phyloP scores from a whole-genome alignment of 768 basidiomycete genomes.

The Suillus fuscotomentosus region DNA sequence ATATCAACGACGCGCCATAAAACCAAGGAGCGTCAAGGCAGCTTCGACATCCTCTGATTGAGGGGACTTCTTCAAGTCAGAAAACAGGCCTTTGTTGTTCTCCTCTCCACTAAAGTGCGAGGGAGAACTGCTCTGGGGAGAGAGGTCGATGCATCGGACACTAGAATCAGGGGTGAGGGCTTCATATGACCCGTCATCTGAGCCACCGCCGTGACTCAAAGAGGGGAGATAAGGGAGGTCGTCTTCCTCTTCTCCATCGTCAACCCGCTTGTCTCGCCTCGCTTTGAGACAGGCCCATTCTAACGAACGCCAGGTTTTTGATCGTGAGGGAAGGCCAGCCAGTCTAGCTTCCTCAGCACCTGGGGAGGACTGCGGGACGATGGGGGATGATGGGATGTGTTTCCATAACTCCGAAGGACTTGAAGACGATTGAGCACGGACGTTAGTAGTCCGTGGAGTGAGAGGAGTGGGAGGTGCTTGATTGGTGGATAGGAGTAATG shows the following conservation, averaged over 20 bases:
- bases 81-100: constrained; percentile 1
- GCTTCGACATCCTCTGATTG: constrained; percentile 36
- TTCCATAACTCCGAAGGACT: constrained; percentile 27
- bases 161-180: constrained; percentile 16
- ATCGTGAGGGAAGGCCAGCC: constrained; percentile 26
- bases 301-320: constrained; percentile 51
- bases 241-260: constrained; percentile 19
- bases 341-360: constrained; percentile 25
- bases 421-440: background rate
- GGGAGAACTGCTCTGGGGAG: constrained; percentile 8
- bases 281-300: constrained; percentile 72
- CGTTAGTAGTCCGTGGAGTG: constrained; percentile 27
- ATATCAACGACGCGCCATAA: constrained; percentile 22
- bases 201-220: constrained; percentile 6
- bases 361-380: constrained; percentile 16
- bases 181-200: constrained; percentile 14
- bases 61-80: constrained; percentile 6
- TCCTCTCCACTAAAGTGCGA: background rate
- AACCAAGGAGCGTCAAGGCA: constrained; percentile 35
- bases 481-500: constrained; percentile 7
- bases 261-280: constrained; percentile 27
- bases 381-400: constrained; percentile 29
- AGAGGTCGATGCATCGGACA: constrained; percentile 1
- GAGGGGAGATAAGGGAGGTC: constrained; percentile 9
- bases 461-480: constrained; percentile 27